Evolutionary conservation across 495 filamentous ascomycete species (phyloP).

Genomic region (Penicillium verhagenii): DNA sequence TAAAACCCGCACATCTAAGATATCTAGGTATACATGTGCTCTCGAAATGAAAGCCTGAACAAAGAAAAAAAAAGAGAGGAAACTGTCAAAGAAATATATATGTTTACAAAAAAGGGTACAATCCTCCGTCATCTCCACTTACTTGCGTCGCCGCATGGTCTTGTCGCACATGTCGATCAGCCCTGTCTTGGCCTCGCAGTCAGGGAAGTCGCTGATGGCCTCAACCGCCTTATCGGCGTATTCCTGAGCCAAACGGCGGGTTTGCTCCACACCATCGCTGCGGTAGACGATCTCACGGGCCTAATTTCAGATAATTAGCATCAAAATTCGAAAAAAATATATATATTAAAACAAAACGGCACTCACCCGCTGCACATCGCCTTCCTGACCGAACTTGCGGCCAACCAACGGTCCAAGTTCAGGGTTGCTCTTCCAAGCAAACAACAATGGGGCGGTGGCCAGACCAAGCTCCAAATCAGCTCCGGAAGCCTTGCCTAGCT

Average conservation of each 20-base stretch:
- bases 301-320: conserved; percentile 42
- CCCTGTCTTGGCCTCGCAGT: conserved; percentile 87
- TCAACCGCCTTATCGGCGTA: conserved; percentile 86
- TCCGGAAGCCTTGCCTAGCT: conserved; percentile 91
- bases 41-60: conserved; percentile 7
- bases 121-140: conserved; percentile 16
- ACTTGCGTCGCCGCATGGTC: conserved; percentile 86
- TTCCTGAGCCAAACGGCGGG: conserved; percentile 80
- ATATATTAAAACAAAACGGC: not conserved
- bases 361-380: conserved; percentile 79
- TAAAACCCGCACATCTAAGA: conserved; percentile 12
- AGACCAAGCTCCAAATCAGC: conserved; percentile 92
- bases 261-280: conserved; percentile 88
- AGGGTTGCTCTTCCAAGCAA: conserved; percentile 89
- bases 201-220: conserved; percentile 78
- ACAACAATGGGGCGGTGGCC: conserved; percentile 92
- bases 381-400: conserved; percentile 79
- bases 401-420: conserved; percentile 88
- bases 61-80: conserved; percentile 4
- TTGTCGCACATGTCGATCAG: conserved; percentile 92
- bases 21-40: conserved; percentile 26
- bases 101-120: conserved; percentile 24
- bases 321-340: not conserved
- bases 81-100: conserved; percentile 15
- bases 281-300: conserved; percentile 78